These are phyloP conservation scores for Nicotiana sylvestris DNA, from an alignment of 257 asterid species.

Conservation along the genomic window DNA sequence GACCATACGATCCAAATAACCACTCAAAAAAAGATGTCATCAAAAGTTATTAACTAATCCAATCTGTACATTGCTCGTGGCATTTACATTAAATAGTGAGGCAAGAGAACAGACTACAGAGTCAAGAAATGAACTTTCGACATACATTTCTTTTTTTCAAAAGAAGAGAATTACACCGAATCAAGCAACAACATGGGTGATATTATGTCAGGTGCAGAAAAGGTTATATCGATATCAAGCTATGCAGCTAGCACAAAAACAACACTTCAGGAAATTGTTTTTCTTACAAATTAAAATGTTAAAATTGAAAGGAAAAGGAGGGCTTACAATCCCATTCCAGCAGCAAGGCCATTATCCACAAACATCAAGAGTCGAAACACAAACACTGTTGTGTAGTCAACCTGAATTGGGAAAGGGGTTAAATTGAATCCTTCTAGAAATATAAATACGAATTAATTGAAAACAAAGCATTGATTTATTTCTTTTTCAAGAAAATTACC, in stretches of 20 bases:
- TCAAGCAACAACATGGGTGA: neutral
- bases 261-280: neutral
- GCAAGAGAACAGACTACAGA: neutral
- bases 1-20: neutral
- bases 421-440: neutral
- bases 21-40: neutral
- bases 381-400: slow-evolving; percentile 78
- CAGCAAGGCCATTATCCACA: slow-evolving; percentile 84
- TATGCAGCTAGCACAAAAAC: neutral
- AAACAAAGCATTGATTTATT: neutral
- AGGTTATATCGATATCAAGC: neutral
- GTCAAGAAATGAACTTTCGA: neutral
- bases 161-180: neutral
- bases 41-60: neutral
- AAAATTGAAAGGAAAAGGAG: neutral
- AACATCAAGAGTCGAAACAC: slow-evolving; percentile 93
- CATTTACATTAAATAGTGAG: neutral
- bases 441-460: neutral
- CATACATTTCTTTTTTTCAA: too few species aligned
- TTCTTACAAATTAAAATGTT: neutral
- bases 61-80: neutral
- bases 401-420: slow-evolving; percentile 32
- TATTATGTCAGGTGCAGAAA: neutral
- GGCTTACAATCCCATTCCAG: slow-evolving; percentile 98
- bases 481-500: slow-evolving; percentile 31